Percentiles rank a stretch among this genome's conserved stretches.
phyloP scores from a whole-genome alignment of 352 stramenopile genomes.

The Phytophthora pisi region DNA sequence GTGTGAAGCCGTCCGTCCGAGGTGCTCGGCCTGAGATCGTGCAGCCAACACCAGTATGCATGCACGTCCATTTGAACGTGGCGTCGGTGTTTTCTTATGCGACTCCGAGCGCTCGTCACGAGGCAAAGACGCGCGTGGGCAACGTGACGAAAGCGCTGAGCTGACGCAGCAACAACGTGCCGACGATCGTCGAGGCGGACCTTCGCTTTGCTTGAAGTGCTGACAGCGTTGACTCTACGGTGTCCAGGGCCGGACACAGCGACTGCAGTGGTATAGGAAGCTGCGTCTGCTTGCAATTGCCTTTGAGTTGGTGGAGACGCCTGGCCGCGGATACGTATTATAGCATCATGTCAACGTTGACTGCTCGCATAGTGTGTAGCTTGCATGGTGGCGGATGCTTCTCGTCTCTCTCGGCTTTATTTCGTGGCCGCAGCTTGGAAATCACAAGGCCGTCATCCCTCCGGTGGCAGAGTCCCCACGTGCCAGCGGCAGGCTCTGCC shows the following conservation, averaged over 20 bases:
- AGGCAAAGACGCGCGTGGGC: conserved; percentile 10
- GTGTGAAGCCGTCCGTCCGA: not conserved
- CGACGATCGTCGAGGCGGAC: conserved; percentile 13
- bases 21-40: not conserved
- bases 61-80: not conserved
- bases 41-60: not conserved
- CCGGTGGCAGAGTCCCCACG: conserved; percentile 11
- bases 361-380: not conserved
- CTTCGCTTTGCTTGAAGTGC: conserved; percentile 21
- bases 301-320: not conserved
- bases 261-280: conserved; percentile 22
- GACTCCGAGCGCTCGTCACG: not conserved
- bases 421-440: conserved; percentile 4
- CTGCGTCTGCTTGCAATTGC: not conserved
- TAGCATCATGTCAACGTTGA: not conserved
- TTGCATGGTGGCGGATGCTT: not conserved
- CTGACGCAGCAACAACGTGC: conserved; percentile 6
- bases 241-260: conserved; percentile 11
- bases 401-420: conserved; percentile 4
- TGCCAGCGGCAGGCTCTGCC: conserved; percentile 35
- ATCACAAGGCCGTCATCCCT: conserved; percentile 1
- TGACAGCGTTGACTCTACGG: conserved; percentile 19
- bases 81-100: conserved; percentile 1
- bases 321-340: not conserved
- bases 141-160: not conserved